phyloP scores from a whole-genome alignment of 2,329 filamentous ascomycete species.

The Cordyceps cateniannulata region DNA sequence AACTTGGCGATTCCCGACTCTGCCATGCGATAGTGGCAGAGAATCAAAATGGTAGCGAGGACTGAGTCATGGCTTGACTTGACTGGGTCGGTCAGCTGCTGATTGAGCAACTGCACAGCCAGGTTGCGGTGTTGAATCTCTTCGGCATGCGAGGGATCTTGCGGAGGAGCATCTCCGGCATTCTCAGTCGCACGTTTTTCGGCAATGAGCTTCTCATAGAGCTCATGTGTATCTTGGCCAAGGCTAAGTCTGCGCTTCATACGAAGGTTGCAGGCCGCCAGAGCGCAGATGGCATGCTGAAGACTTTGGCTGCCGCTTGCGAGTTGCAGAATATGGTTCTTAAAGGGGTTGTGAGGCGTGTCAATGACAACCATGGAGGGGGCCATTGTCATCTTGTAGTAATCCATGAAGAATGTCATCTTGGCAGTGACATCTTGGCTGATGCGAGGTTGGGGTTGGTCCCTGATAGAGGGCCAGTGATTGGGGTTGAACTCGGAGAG shows the following conservation, averaged over 20 bases:
- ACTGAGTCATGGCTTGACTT: conserved; percentile 80
- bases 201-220: conserved; percentile 41
- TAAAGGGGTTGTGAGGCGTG: conserved; percentile 76
- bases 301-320: conserved; percentile 72
- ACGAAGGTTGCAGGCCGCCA: conserved; percentile 82
- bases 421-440: conserved; percentile 63
- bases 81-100: conserved; percentile 69
- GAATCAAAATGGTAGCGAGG: conserved; percentile 75
- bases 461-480: conserved; percentile 42
- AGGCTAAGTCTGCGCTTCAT: conserved; percentile 69
- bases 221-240: conserved; percentile 48
- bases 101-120: conserved; percentile 77
- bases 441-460: conserved; percentile 43
- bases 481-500: conserved; percentile 39
- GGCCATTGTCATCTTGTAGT: conserved; percentile 89
- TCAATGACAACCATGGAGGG: conserved; percentile 90
- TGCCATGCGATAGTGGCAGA: conserved; percentile 90
- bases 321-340: conserved; percentile 72
- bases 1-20: conserved; percentile 92
- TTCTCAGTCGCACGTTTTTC: conserved; percentile 39
- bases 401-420: conserved; percentile 85
- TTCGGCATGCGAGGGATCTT: conserved; percentile 66
- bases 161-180: conserved; percentile 40
- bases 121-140: conserved; percentile 74
- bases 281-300: conserved; percentile 86